These are phyloP conservation scores for Alopecurus myosuroides DNA, from an alignment of 176 grass and related monocot species.

Conservation along the genomic window DNA sequence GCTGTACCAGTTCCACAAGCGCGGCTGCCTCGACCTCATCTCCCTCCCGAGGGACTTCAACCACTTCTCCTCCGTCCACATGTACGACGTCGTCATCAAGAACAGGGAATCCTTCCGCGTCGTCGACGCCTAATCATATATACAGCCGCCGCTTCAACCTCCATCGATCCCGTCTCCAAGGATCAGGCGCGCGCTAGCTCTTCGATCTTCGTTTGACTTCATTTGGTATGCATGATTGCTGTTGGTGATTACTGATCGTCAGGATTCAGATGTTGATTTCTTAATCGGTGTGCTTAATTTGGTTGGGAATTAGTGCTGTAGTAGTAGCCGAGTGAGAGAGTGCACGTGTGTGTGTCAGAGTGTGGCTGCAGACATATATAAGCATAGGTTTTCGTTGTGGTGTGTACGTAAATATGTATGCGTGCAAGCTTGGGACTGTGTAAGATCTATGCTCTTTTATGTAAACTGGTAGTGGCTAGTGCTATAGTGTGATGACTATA, in stretches of 20 bases:
- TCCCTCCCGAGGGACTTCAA: slow-evolving; percentile 74
- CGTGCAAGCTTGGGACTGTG: no score
- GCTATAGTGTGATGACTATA: background rate
- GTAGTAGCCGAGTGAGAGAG: background rate
- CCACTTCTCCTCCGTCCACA: slow-evolving; percentile 80
- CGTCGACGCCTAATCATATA: slow-evolving; percentile 27
- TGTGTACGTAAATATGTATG: background rate
- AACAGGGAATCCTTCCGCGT: slow-evolving; percentile 78
- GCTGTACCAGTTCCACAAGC: slow-evolving; percentile 86
- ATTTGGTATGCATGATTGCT: background rate
- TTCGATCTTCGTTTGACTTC: background rate
- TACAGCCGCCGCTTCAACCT: no score
- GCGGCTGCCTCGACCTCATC: slow-evolving; percentile 66
- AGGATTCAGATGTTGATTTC: background rate
- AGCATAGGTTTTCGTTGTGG: background rate
- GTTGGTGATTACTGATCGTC: background rate
- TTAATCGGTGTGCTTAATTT: background rate
- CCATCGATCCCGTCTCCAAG: background rate
- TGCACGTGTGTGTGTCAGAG: background rate
- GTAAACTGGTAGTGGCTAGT: background rate
- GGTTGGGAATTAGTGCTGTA: background rate
- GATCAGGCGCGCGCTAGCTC: background rate
- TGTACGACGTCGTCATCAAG: slow-evolving; percentile 93
- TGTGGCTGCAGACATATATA: background rate
- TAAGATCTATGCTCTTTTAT: background rate